phyloP scores from a whole-genome alignment of 2,329 filamentous ascomycete genomes.

The Keithomyces neogunnii region DNA sequence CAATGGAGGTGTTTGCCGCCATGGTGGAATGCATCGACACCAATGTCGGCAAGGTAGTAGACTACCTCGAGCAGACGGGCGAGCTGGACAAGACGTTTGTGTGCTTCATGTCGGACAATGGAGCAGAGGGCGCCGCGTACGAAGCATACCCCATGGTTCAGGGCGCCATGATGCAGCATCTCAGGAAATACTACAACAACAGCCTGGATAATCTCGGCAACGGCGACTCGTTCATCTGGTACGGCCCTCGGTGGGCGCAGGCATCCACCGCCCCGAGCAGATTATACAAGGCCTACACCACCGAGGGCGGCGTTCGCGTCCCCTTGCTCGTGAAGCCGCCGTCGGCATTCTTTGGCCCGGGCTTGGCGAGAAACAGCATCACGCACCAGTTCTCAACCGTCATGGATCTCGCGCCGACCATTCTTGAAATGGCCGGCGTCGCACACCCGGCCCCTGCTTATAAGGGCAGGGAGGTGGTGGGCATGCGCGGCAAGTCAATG shows the following conservation, averaged over 20 bases:
- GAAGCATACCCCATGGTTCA: slow-evolving; percentile 50
- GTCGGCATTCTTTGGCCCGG: neutral
- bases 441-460: slow-evolving; percentile 26
- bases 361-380: slow-evolving; percentile 15
- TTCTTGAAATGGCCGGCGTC: slow-evolving; percentile 34
- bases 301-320: slow-evolving; percentile 41
- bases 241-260: slow-evolving; percentile 46
- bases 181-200: slow-evolving; percentile 48
- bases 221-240: slow-evolving; percentile 52
- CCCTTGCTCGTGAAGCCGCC: slow-evolving; percentile 34
- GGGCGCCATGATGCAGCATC: slow-evolving; percentile 40
- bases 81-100: slow-evolving; percentile 58
- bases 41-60: slow-evolving; percentile 50
- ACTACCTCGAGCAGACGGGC: slow-evolving; percentile 44
- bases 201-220: slow-evolving; percentile 44
- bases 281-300: slow-evolving; percentile 29
- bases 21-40: slow-evolving; percentile 56
- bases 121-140: slow-evolving; percentile 49
- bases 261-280: slow-evolving; percentile 28
- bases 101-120: slow-evolving; percentile 56
- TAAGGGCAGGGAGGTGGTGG: slow-evolving; percentile 36
- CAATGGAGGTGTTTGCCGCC: slow-evolving; percentile 55
- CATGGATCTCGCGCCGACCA: slow-evolving; percentile 35
- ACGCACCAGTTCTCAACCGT: slow-evolving; percentile 38
- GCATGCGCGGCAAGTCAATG: slow-evolving; percentile 34